Base-by-base conservation (phyloP, 345 rosid genomes). In the Passiflora organensis region DNA sequence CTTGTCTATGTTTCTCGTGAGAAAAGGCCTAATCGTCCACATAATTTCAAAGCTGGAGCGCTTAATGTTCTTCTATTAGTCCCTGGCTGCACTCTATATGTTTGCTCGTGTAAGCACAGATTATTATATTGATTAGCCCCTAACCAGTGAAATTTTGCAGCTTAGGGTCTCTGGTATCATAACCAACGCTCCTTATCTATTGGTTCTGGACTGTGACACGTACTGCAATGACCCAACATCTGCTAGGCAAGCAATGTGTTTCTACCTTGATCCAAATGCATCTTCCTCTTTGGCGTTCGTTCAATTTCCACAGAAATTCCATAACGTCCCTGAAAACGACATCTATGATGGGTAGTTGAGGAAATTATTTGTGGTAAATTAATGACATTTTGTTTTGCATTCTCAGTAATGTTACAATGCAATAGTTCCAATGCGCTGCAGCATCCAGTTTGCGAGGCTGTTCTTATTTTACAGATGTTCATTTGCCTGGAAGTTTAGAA, bases 31-130 rank as follows among this genome's bases (percentile, higher is more conserved):
- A 60, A 68, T n/a, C 51, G 48, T 45, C 68, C 46, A 1, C 82
- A 74, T 28, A 45, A 77, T 56, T 80, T 77, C 63, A 80, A 74
- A 51, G 85, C 76, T 1, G 78, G 82, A 62, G 85, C 80, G 10
- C 67, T 80, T 6, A 80, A 80, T 13, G 72, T 62, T 9, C 82
- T 77, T 38, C 80, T 80, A 74, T 4, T 55, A 25, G n/a, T 3
- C 3, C 34, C 34, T 28, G 3, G 3, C 34, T 8, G 5, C 8
- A 28, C 34, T 28, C 34, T 8, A 2, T 28, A 28, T 28, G 3
- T 28, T 8, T 28, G 5, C 8, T 28, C 8, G 34, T 8, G 8
- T 28, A n/a, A n/a, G n/a, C n/a, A n/a, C n/a, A n/a, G n/a, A n/a
- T n/a, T n/a, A n/a, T n/a, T n/a, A n/a, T n/a, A n/a, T n/a, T n/a